A percentile compares a stretch with the other conserved stretches of the same genome.
Conservation (phyloP, 139 green algal species). For the Coelastrella sp. region DNA sequence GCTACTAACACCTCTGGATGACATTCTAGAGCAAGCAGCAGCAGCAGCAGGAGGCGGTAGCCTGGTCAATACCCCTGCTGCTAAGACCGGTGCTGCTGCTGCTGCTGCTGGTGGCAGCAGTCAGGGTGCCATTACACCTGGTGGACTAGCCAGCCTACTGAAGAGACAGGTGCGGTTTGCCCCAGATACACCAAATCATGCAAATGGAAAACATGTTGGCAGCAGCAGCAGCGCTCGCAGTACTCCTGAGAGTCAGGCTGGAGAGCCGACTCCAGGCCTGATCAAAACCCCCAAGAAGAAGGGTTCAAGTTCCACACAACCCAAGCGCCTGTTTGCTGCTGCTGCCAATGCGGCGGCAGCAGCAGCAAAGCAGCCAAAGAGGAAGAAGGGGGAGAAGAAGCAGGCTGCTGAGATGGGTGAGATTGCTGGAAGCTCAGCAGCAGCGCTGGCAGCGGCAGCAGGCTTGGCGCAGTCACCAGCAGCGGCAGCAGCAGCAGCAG, state of each 20-base stretch:
- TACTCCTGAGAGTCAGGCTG: conserved; percentile 28
- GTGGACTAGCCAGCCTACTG: conserved; percentile 7
- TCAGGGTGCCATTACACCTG: background rate
- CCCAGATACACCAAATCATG: conserved; percentile 22
- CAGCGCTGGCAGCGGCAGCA: conserved; percentile 32
- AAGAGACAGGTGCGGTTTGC: conserved; percentile 21
- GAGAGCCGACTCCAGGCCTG: background rate
- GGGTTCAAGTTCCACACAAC: background rate
- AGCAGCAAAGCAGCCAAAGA: background rate
- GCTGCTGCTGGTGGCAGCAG: background rate
- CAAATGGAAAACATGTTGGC: conserved; percentile 1
- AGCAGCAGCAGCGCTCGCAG: conserved; percentile 16
- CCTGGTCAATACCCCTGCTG: background rate
- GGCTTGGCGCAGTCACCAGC: background rate
- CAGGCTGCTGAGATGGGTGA: conserved; percentile 1
- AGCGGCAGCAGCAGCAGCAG: background rate
- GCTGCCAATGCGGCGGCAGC: background rate
- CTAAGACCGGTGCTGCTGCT: background rate
- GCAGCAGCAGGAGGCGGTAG: background rate
- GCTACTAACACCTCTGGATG: background rate
- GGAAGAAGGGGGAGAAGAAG: conserved; percentile 26
- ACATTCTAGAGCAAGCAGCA: conserved; percentile 12
- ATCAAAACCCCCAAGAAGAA: conserved; percentile 36
- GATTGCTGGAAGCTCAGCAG: conserved; percentile 27
- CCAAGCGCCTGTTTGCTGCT: conserved; percentile 18